Conservation (phyloP, 2,329 filamentous ascomycete genomes). For the Fusarium duplospermum region DNA sequence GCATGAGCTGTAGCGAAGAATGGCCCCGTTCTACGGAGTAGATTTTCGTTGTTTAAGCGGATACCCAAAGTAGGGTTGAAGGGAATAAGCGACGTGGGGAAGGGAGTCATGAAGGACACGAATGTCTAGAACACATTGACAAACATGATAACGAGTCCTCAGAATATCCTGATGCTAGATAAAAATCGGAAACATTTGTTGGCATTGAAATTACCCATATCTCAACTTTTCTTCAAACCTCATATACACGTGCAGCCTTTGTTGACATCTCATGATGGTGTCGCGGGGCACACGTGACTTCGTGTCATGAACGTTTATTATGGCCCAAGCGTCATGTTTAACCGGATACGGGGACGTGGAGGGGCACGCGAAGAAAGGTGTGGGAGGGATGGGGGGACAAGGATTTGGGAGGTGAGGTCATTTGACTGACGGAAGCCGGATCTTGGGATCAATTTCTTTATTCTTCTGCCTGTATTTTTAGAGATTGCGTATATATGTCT, state of each 20-base stretch:
- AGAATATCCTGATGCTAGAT: background rate
- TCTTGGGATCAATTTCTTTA: conserved; percentile 17
- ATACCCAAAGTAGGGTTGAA: background rate
- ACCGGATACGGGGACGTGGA: conserved; percentile 17
- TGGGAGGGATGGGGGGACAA: background rate
- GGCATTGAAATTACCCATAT: background rate
- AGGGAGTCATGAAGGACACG: background rate
- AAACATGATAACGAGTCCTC: background rate
- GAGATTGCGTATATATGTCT: background rate
- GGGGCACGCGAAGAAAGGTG: conserved; percentile 13
- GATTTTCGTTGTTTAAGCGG: background rate
- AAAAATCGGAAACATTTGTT: background rate
- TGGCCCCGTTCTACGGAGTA: background rate
- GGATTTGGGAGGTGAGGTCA: conserved; percentile 30
- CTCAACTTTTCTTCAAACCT: background rate
- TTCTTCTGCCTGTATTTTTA: background rate
- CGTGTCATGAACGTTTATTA: conserved; percentile 48
- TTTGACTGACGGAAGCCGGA: conserved; percentile 4
- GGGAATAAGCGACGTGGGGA: background rate
- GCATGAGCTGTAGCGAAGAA: background rate
- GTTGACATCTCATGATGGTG: conserved; percentile 4
- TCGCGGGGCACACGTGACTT: conserved; percentile 47
- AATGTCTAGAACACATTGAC: background rate
- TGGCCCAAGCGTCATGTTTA: conserved; percentile 36
- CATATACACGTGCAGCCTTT: background rate